These are phyloP conservation scores for Streptanthus diversifolius DNA, from an alignment of 345 rosid genomes.

Conservation along the genomic window DNA sequence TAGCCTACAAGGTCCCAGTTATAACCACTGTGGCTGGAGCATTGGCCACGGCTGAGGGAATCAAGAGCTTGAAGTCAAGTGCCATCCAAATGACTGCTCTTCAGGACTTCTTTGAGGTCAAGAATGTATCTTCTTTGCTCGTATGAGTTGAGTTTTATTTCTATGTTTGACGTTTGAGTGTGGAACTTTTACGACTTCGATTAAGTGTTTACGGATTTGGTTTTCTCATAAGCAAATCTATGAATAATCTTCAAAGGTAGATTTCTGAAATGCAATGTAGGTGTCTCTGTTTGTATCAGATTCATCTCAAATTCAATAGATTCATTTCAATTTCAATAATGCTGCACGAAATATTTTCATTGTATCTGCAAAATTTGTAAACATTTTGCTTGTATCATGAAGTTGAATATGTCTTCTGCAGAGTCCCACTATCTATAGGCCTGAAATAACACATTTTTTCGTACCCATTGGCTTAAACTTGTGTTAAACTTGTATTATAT, in stretches of 20 bases:
- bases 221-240: slow-evolving; percentile 10
- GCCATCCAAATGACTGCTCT: slow-evolving; percentile 67
- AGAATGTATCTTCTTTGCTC: slow-evolving; percentile 26
- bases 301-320: background rate
- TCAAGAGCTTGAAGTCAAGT: slow-evolving; percentile 67
- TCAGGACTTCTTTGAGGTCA: slow-evolving; percentile 73
- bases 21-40: slow-evolving; percentile 94
- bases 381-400: background rate
- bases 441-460: background rate
- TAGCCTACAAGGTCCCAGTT: slow-evolving; percentile 87
- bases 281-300: background rate
- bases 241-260: slow-evolving; percentile 17
- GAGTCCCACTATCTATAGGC: background rate
- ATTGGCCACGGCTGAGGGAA: slow-evolving; percentile 82
- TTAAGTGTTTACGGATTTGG: slow-evolving; percentile 16
- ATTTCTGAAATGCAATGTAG: background rate
- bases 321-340: background rate
- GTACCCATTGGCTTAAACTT: background rate
- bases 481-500: background rate
- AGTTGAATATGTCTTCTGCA: background rate
- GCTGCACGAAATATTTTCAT: background rate
- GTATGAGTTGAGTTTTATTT: slow-evolving; percentile 19
- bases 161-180: slow-evolving; percentile 9
- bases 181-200: background rate
- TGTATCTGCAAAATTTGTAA: background rate